These are phyloP conservation scores for Microcos paniculata DNA, from an alignment of 345 rosid species.

Conservation along the genomic window DNA sequence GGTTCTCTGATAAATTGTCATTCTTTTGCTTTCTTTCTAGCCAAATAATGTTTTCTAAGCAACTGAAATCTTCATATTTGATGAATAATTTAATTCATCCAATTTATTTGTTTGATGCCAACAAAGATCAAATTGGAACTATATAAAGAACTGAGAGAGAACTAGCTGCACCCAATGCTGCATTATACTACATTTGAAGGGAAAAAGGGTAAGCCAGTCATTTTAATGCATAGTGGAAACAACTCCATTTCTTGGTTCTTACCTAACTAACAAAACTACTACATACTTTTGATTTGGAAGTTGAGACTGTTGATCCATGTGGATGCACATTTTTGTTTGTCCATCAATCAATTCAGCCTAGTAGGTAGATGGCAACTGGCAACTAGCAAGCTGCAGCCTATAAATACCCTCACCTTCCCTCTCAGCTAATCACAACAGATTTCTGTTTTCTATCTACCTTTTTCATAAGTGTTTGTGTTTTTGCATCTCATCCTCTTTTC, in stretches of 20 bases:
- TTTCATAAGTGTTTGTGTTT: background rate
- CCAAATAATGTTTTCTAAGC: no score
- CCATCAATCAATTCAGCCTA: background rate
- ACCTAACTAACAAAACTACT: background rate
- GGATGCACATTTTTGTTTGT: background rate
- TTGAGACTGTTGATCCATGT: slow-evolving; percentile 7
- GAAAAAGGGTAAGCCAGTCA: background rate
- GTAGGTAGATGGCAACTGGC: background rate
- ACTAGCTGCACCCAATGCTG: background rate
- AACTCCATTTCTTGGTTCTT: background rate
- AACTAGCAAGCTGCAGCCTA: background rate
- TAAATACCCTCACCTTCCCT: background rate
- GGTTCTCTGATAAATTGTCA: background rate
- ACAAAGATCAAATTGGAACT: no score
- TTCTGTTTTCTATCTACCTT: background rate
- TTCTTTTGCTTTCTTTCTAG: no score
- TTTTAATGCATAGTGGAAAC: background rate
- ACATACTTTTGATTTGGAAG: background rate
- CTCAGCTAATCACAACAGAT: background rate
- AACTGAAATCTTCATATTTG: no score
- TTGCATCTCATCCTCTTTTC: background rate
- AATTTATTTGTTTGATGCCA: no score
- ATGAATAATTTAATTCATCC: no score
- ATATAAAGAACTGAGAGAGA: no score
- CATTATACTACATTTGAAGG: background rate